Conservation (phyloP, 257 asterid species). For the Orobanche coerulescens region DNA sequence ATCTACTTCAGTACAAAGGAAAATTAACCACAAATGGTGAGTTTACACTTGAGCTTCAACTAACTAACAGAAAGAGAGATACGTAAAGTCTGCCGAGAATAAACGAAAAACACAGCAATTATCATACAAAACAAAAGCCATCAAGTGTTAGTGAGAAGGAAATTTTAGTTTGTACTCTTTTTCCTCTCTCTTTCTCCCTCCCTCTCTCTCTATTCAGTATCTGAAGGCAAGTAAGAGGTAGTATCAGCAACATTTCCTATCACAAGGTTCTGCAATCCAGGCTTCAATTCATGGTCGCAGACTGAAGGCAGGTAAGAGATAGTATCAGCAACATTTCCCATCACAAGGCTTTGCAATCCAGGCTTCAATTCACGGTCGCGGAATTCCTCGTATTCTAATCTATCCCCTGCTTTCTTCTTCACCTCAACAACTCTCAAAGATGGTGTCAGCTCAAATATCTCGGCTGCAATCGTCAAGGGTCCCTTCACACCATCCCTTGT, state of each 20-base stretch:
- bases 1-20: conserved; percentile 23
- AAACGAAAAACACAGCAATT: conserved; percentile 9
- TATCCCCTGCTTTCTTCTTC: conserved; percentile 81
- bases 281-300: conserved; percentile 58
- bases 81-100: not conserved
- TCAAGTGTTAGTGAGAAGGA: conserved; percentile 8
- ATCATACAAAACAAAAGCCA: conserved; percentile 19
- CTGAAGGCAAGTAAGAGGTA: conserved; percentile 45
- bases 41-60: conserved; percentile 24
- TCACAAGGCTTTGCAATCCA: conserved; percentile 50
- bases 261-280: conserved; percentile 56
- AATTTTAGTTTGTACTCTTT: conserved; percentile 27
- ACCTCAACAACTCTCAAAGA: conserved; percentile 83
- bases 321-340: conserved; percentile 22
- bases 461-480: conserved; percentile 85
- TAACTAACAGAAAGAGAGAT: conserved; percentile 20
- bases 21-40: conserved; percentile 16
- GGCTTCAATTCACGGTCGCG: conserved; percentile 64
- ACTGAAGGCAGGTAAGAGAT: conserved; percentile 45
- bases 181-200: conserved; percentile 22
- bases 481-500: conserved; percentile 79
- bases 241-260: conserved; percentile 22
- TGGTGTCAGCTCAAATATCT: conserved; percentile 86
- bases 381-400: conserved; percentile 64
- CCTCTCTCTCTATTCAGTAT: conserved; percentile 38